Evolutionary conservation across 1,284 basidiomycete genomes (phyloP), one percentile per base, ranked within the genome.

Genomic region (Phellopilus nigrolimitatus): DNA sequence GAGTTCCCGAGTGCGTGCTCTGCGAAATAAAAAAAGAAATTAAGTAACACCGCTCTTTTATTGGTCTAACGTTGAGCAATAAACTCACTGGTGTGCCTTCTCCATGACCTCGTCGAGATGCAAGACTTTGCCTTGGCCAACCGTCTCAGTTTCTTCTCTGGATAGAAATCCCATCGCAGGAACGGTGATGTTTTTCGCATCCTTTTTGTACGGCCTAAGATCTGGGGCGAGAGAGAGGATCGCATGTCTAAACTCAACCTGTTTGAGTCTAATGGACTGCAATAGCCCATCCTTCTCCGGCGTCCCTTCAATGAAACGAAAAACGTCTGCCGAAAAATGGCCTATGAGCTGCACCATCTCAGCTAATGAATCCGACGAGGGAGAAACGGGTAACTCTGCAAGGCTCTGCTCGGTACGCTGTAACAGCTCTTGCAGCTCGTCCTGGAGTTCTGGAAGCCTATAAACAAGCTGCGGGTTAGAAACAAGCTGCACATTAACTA

Each of bases 1-100:
- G 0, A 88, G 69, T 60, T 88, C 83, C 3, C 84, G 78, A 0
- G 83, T 83, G 0, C 78, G 73, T 0, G 82, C 76, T 6, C 86
- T 88, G 7, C 8, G n/a, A 15, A 24, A 7, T 38, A 38, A 31
- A 22, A 1, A 3, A 25, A 39, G 2, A 10, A 21, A 22, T n/a
- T 33, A 38, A 4, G 4, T 5, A 19, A 9, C 30, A 15, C 22
- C 9, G 0, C 19, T 17, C 24, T 30, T n/a, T 9, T 31, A 48
- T 25, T 15, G 19, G n/a, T 41, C 7, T n/a, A n/a, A n/a, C n/a
- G n/a, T n/a, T n/a, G n/a, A 17, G 33, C 43, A 36, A 27, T 13
- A 47, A 6, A 61, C 74, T 39, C 62, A 84, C 84, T 66, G 61
- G 22, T 70, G 61, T 0, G 78, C 78, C 2, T 67, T 64, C 3